Conservation (phyloP, 805 yeast genomes). For the Hanseniaspora vineae region DNA sequence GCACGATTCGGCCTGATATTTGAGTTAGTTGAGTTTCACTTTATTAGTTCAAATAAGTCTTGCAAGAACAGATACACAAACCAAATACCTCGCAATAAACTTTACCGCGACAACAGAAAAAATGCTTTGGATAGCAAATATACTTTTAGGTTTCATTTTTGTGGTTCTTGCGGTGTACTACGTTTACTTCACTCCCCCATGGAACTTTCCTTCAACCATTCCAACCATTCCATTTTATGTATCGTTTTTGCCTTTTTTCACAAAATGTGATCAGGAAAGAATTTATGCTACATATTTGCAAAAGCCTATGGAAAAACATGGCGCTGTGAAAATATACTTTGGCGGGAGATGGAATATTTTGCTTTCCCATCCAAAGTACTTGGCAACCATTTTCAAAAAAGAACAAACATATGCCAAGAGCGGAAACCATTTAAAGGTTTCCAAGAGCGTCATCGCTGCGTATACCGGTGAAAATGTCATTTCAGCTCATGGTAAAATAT, state of each 20-base stretch:
- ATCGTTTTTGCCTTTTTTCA: conserved; percentile 29
- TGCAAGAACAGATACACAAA: no score
- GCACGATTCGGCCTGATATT: no score
- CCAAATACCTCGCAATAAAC: no score
- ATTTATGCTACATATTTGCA: conserved; percentile 32
- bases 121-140: background rate
- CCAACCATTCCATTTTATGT: conserved; percentile 55
- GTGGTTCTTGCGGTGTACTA: background rate
- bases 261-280: conserved; percentile 30
- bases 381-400: conserved; percentile 34
- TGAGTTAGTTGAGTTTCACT: no score
- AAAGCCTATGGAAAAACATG: conserved; percentile 34
- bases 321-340: conserved; percentile 47
- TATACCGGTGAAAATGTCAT: conserved; percentile 52
- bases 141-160: background rate
- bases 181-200: conserved; percentile 29
- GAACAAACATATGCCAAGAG: conserved; percentile 42
- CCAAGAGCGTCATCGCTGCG: conserved; percentile 37
- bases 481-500: conserved; percentile 40
- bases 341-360: conserved; percentile 51
- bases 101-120: no score
- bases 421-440: conserved; percentile 48
- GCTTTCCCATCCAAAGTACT: conserved; percentile 34
- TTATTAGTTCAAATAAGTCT: no score
- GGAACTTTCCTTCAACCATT: conserved; percentile 36